A percentile compares a stretch with the other conserved stretches of the same genome.
These are phyloP conservation scores for Blastomyces emzantsi DNA, from an alignment of 2,329 filamentous ascomycete genomes.

Conservation along the genomic window DNA sequence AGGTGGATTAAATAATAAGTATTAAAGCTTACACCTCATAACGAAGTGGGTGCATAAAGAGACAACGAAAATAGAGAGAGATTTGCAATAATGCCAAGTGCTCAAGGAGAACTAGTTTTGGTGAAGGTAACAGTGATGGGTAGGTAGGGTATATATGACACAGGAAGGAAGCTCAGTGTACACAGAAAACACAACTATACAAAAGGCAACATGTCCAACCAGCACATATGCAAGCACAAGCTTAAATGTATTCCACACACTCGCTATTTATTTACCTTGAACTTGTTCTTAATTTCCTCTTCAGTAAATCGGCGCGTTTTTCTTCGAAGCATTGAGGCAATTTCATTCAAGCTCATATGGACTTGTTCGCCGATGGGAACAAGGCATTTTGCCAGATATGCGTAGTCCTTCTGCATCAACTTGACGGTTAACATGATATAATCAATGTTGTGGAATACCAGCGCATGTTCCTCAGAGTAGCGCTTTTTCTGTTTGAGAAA, in stretches of 20 bases:
- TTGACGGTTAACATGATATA: constrained; percentile 66
- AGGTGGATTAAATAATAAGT: neutral
- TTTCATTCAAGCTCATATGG: constrained; percentile 54
- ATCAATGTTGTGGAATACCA: constrained; percentile 74
- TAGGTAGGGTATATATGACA: neutral
- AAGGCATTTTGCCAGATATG: constrained; percentile 57
- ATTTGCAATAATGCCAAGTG: neutral
- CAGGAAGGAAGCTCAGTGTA: neutral
- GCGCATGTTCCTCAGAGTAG: constrained; percentile 57
- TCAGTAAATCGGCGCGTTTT: constrained; percentile 60
- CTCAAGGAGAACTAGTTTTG: neutral
- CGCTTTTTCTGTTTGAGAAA: constrained; percentile 61
- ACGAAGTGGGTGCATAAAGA: too few species aligned
- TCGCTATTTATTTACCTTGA: constrained; percentile 20
- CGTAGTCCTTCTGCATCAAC: constrained; percentile 62
- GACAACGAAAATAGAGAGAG: neutral
- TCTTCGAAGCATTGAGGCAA: constrained; percentile 52
- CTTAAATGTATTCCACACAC: neutral
- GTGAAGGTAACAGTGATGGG: neutral
- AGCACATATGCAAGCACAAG: neutral
- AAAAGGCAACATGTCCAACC: neutral
- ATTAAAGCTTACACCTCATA: too few species aligned
- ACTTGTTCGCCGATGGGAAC: constrained; percentile 68
- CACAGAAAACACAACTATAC: neutral
- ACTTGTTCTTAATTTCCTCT: constrained; percentile 55